Evolutionary conservation across 176 grass and related monocot genomes (phyloP).

Genomic region (Neostapfia colusana): DNA sequence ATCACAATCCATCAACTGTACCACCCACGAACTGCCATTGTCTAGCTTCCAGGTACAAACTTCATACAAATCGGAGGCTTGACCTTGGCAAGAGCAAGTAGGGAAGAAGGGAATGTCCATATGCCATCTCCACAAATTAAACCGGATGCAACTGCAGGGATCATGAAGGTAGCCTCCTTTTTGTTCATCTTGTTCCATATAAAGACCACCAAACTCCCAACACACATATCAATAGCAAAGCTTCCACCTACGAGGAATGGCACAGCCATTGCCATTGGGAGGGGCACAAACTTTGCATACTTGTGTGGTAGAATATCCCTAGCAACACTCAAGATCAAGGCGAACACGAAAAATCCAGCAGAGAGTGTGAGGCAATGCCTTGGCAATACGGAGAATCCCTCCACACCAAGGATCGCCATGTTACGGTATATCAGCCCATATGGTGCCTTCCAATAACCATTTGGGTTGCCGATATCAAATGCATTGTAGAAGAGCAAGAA

Average conservation of each 20-base stretch:
- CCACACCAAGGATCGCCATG: constrained; percentile 86
- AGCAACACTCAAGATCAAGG: constrained; percentile 40
- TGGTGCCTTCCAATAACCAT: constrained; percentile 78
- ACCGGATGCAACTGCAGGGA: constrained; percentile 79
- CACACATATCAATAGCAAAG: constrained; percentile 82
- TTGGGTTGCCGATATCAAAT: constrained; percentile 79
- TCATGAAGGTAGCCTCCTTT: constrained; percentile 57
- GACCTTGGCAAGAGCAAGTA: constrained; percentile 76
- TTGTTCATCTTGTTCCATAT: constrained; percentile 62
- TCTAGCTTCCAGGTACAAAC: constrained; percentile 50
- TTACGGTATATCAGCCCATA: constrained; percentile 86
- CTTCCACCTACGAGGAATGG: constrained; percentile 80
- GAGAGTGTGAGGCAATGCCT: constrained; percentile 66
- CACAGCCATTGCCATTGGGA: constrained; percentile 94
- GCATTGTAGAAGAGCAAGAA: constrained; percentile 92
- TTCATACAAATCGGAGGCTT: constrained; percentile 92
- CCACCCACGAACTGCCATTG: neutral
- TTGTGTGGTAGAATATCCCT: constrained; percentile 57
- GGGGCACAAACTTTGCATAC: constrained; percentile 51
- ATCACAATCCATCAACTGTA: neutral
- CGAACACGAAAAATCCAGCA: constrained; percentile 73
- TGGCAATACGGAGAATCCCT: constrained; percentile 70
- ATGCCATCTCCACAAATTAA: constrained; percentile 87
- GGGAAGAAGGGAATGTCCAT: constrained; percentile 84
- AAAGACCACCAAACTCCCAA: constrained; percentile 69